Base-by-base conservation (phyloP, 257 asterid species). In the Solanum sejunctum region DNA sequence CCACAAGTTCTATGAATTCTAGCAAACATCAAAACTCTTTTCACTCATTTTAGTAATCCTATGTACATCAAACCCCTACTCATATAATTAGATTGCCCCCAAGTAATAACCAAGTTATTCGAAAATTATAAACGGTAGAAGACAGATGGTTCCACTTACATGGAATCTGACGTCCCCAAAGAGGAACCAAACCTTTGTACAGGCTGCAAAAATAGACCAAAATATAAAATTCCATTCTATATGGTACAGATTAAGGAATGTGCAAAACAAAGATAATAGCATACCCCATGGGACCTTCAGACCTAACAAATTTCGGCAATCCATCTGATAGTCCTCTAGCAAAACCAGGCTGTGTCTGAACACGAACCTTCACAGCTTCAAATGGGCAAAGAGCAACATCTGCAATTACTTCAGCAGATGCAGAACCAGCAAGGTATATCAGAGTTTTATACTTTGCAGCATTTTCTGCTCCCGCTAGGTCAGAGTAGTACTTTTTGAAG, bases 91-190 rank as follows among this genome's bases (percentile, higher is more conserved):
- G 3, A 45, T 12, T 20, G 55, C 58, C 54, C 58, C 54, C 10
- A 56, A 7, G 67, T 52, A 17, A n/a, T 49, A 47, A 12, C 67
- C 49, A 56, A 67, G 56, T 55, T 49, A 17, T 45, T 47, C 32
- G 54, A 57, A 8, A 20, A 79, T 66, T 36, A 10, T 54, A 23
- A 80, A 41, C 2, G 56, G 63, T 20, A 51, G 28, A 70, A 15
- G 26, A 69, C 20, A n/a, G 56, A 81, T 77, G 86, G 73, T 32
- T 69, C 39, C 84, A 88, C 98, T 91, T 88, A 94, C 98, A 94
- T 87, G 98, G 98, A 86, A 94, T 94, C 83, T 94, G 98, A 89
- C 98, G 98, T n/a, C 98, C 98, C 98, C 98, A 94, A 63, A 94
- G 97, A 86, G 98, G 98, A 87, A 93, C 96, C 84, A 94, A 49